These are phyloP conservation scores for Amanita pseudoporphyria DNA, from an alignment of 768 basidiomycete genomes.

Conservation along the genomic window DNA sequence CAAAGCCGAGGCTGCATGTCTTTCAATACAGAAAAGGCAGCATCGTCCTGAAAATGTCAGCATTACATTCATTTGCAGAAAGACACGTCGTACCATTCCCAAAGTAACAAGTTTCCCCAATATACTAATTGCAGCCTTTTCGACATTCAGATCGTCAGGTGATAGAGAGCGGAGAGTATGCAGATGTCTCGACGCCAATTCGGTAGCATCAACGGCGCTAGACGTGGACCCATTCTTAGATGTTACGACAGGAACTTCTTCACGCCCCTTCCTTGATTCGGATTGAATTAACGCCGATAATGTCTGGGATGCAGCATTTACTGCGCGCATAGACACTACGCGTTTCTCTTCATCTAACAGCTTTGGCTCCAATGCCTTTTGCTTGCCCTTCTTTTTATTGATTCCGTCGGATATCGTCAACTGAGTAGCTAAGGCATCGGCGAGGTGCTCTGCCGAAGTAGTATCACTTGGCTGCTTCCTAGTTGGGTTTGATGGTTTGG, in stretches of 20 bases:
- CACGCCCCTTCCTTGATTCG: constrained; percentile 43
- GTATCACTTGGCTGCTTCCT: not conserved
- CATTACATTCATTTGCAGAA: not conserved
- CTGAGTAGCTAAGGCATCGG: constrained; percentile 9
- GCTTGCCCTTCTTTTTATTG: constrained; percentile 1
- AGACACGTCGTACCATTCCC: constrained; percentile 55
- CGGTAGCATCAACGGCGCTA: constrained; percentile 25
- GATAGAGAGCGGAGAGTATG: constrained; percentile 32
- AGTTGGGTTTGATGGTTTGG: not conserved
- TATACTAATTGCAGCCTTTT: constrained; percentile 62
- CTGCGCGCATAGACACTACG: constrained; percentile 45
- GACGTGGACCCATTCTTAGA: constrained; percentile 14
- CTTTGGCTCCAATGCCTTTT: not conserved
- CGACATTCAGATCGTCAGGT: constrained; percentile 50
- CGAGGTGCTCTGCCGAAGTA: constrained; percentile 8
- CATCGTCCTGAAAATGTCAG: constrained; percentile 36
- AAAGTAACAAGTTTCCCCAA: constrained; percentile 56
- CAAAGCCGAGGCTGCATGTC: constrained; percentile 38
- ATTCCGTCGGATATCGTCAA: constrained; percentile 7
- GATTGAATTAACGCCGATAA: constrained; percentile 43
- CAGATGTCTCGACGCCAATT: constrained; percentile 36
- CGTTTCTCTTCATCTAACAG: constrained; percentile 25
- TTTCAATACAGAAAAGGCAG: constrained; percentile 33
- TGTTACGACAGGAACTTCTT: too few species aligned
- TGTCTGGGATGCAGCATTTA: constrained; percentile 53